A percentile compares a stretch with the other conserved stretches of the same genome.
Conservation (phyloP, 2,329 filamentous ascomycete genomes). For the Fusarium sp. region DNA sequence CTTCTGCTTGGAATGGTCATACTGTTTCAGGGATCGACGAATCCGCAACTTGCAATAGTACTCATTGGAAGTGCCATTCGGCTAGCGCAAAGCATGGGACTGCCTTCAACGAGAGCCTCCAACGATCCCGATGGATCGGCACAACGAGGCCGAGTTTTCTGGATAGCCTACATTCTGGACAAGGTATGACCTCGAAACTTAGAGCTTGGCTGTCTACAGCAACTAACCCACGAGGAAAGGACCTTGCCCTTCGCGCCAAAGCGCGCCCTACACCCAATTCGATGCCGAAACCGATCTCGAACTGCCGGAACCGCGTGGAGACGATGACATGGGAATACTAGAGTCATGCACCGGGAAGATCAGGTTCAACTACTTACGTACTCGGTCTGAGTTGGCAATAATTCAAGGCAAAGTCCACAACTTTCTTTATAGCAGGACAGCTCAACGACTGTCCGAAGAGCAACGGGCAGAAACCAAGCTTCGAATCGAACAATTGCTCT, state of each 20-base stretch:
- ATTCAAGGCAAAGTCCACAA: neutral
- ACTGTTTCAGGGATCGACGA: neutral
- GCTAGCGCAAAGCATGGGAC: neutral
- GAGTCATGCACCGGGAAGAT: neutral
- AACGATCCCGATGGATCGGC: neutral
- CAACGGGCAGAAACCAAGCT: neutral
- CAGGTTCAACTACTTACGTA: neutral
- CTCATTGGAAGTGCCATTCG: neutral
- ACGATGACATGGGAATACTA: neutral
- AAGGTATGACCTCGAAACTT: neutral
- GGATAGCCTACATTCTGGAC: neutral
- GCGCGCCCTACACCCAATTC: neutral
- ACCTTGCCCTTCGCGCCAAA: neutral
- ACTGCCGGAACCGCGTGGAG: neutral
- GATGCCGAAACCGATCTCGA: neutral
- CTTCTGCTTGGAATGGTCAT: neutral
- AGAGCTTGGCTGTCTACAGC: fast-evolving
- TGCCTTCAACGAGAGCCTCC: neutral
- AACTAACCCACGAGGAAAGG: neutral
- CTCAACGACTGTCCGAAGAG: neutral
- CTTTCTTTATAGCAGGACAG: neutral
- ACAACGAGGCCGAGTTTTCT: neutral
- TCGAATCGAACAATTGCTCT: neutral
- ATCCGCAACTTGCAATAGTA: neutral
- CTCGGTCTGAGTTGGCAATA: neutral